phyloP scores from a whole-genome alignment of 83 land plant genomes.

The Thuja plicata region DNA sequence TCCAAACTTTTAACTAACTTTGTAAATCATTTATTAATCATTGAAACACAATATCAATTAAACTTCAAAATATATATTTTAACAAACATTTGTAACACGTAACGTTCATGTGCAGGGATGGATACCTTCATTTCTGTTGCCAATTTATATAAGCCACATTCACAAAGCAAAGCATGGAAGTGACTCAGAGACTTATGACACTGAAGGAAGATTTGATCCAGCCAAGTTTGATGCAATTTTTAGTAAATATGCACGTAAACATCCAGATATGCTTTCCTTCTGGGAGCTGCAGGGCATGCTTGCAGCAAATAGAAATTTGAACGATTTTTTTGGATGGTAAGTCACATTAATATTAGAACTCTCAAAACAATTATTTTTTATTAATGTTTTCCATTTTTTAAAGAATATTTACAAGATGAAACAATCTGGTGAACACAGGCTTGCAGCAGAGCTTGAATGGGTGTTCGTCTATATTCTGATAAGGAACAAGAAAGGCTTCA shows the following conservation, averaged over 20 bases:
- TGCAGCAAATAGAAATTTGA: conserved; percentile 20
- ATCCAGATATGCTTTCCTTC: conserved; percentile 26
- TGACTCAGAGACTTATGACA: conserved; percentile 68
- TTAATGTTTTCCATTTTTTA: neutral
- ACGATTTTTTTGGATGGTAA: conserved; percentile 44
- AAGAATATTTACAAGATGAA: too few relatives aligned
- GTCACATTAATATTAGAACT: neutral
- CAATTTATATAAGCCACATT: conserved; percentile 60
- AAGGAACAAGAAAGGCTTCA: conserved; percentile 55
- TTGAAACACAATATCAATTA: too few relatives aligned
- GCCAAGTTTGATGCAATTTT: conserved; percentile 32
- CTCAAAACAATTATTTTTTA: neutral
- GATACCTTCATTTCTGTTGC: conserved; percentile 58
- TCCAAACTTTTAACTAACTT: too few relatives aligned
- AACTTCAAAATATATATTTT: too few relatives aligned
- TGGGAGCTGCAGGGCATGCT: conserved; percentile 38
- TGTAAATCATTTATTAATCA: too few relatives aligned
- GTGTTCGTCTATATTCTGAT: conserved; percentile 41
- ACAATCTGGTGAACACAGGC: conserved; percentile 28
- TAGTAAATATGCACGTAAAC: conserved; percentile 35
- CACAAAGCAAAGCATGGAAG: conserved; percentile 81
- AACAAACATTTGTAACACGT: too few relatives aligned
- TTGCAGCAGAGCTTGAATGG: conserved; percentile 71
- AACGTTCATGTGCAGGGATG: too few relatives aligned
- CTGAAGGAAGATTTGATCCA: conserved; percentile 63